Percentiles rank a stretch among this genome's conserved stretches.
Conservation (phyloP, 169 alveolate species). For the Amoebophrya sp. region DNA sequence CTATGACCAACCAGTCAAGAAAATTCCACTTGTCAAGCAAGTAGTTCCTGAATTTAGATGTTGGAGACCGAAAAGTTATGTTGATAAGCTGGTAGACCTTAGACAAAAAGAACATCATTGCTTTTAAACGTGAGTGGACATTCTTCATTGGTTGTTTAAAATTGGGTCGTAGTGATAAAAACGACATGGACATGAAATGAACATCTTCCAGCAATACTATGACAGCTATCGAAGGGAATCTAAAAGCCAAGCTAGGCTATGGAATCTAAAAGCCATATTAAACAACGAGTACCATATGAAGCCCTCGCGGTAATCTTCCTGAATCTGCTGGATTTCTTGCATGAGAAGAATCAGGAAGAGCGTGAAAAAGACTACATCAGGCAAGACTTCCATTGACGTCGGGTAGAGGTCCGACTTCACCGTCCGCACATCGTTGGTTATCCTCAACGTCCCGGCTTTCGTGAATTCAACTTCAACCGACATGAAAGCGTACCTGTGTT, state of each 20-base stretch:
- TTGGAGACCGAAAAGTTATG: too few relatives aligned
- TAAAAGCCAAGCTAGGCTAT: too few relatives aligned
- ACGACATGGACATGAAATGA: too few relatives aligned
- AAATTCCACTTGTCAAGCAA: not conserved
- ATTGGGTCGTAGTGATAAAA: too few relatives aligned
- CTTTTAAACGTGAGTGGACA: too few relatives aligned
- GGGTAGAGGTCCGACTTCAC: constrained; percentile 2
- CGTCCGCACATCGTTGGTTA: constrained; percentile 7
- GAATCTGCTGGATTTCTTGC: constrained; percentile 20
- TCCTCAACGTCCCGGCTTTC: not conserved
- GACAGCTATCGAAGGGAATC: too few relatives aligned
- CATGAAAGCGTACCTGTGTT: not conserved
- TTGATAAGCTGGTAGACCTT: too few relatives aligned
- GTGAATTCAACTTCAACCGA: not conserved
- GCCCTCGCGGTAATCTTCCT: not conserved
- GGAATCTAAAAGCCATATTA: too few relatives aligned
- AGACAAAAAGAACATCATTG: too few relatives aligned
- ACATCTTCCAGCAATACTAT: too few relatives aligned
- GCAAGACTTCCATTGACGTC: not conserved
- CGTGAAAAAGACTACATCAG: not conserved
- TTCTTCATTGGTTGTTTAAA: too few relatives aligned
- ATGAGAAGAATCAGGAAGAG: not conserved
- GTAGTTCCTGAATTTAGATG: not conserved
- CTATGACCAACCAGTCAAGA: not conserved
- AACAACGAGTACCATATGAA: too few relatives aligned